Conservation (phyloP, 164 flowering plant species). For the Magnolia kwangsiensis region DNA sequence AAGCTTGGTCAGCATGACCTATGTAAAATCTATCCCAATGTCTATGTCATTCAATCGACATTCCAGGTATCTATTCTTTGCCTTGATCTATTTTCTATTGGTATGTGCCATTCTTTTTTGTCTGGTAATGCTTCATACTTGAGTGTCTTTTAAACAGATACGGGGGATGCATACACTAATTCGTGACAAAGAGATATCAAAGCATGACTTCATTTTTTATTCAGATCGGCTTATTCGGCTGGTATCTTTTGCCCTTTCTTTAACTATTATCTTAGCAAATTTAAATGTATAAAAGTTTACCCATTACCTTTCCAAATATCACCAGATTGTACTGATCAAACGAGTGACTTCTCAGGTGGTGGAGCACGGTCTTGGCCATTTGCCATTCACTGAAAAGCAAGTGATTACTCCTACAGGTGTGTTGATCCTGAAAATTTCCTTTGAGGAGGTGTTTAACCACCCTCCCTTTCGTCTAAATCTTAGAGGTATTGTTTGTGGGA, state of each 20-base stretch:
- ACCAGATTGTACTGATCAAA: neutral
- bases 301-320: neutral
- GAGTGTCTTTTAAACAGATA: constrained; percentile 47
- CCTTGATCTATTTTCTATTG: neutral
- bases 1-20: constrained; percentile 97
- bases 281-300: neutral
- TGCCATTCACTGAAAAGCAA: constrained; percentile 95
- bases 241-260: constrained; percentile 41
- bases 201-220: constrained; percentile 93
- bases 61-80: constrained; percentile 60
- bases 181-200: constrained; percentile 80
- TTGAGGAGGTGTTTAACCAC: neutral
- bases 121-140: constrained; percentile 6
- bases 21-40: constrained; percentile 85
- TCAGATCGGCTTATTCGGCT: constrained; percentile 95
- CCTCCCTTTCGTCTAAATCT: neutral
- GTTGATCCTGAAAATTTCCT: constrained; percentile 5
- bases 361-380: constrained; percentile 99
- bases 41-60: constrained; percentile 83
- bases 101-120: constrained; percentile 3
- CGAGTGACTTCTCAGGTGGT: constrained; percentile 66
- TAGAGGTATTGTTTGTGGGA: too few species aligned
- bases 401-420: constrained; percentile 92
- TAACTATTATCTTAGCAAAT: neutral
- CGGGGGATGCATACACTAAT: constrained; percentile 97